phyloP scores from a whole-genome alignment of 78 protist genomes.

The Dictyostelium purpureum region DNA sequence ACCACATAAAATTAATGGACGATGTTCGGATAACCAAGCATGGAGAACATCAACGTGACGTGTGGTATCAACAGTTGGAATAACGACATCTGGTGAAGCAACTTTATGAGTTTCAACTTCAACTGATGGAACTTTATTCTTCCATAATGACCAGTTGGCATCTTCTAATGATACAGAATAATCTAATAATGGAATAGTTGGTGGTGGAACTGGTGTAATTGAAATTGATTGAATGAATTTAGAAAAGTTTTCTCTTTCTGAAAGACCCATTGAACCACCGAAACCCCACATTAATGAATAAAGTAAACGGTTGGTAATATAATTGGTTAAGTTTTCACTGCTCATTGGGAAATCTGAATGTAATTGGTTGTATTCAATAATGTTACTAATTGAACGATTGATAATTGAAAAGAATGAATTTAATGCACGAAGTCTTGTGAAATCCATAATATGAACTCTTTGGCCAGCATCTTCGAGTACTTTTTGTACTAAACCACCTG shows the following conservation, averaged over 20 bases:
- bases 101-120: slow-evolving; percentile 91
- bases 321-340: slow-evolving; percentile 20
- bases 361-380: slow-evolving; percentile 87
- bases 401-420: slow-evolving; percentile 87
- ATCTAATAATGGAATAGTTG: slow-evolving; percentile 85
- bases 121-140: slow-evolving; percentile 81
- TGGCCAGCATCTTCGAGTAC: slow-evolving; percentile 81
- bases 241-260: slow-evolving; percentile 83
- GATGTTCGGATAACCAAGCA: slow-evolving; percentile 91
- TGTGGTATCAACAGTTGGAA: slow-evolving; percentile 98
- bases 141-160: slow-evolving; percentile 94
- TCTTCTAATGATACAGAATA: slow-evolving; percentile 82
- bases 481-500: slow-evolving; percentile 71
- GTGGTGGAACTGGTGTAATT: slow-evolving; percentile 58
- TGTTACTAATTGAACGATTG: slow-evolving; percentile 48
- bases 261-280: slow-evolving; percentile 85
- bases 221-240: slow-evolving; percentile 62
- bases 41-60: slow-evolving; percentile 95
- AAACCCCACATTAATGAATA: slow-evolving; percentile 95
- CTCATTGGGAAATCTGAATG: slow-evolving; percentile 91
- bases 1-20: slow-evolving; percentile 97
- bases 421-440: slow-evolving; percentile 80
- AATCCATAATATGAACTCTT: slow-evolving; percentile 92
- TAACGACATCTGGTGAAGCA: slow-evolving; percentile 93
- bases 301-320: slow-evolving; percentile 67